These are phyloP conservation scores for Diplodia seriata DNA, from an alignment of 2,329 filamentous ascomycete genomes.

Conservation along the genomic window DNA sequence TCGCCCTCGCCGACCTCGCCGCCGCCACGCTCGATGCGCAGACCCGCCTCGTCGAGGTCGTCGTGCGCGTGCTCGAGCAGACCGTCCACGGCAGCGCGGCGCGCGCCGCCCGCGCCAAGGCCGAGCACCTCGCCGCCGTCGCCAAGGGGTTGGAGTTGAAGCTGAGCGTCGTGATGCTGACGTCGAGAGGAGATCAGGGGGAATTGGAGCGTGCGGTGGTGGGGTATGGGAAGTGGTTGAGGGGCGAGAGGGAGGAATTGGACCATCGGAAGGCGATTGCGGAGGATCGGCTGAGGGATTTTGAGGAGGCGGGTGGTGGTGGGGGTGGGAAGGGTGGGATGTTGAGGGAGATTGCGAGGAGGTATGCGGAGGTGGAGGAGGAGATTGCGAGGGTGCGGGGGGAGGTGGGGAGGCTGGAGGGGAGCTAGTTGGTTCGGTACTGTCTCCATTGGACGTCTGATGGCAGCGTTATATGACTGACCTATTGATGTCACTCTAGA, in stretches of 20 bases:
- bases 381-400: conserved; percentile 46
- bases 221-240: conserved; percentile 43
- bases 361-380: conserved; percentile 47
- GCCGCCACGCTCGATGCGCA: conserved; percentile 47
- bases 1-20: conserved; percentile 45
- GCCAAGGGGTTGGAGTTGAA: conserved; percentile 53
- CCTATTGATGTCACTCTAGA: not conserved
- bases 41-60: conserved; percentile 46
- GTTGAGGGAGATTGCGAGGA: conserved; percentile 49
- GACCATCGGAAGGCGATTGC: conserved; percentile 38
- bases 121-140: conserved; percentile 52
- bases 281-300: conserved; percentile 34
- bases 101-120: conserved; percentile 50
- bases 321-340: conserved; percentile 38
- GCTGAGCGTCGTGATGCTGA: conserved; percentile 42
- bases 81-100: conserved; percentile 55
- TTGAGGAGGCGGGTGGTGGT: conserved; percentile 43
- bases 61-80: conserved; percentile 55
- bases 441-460: not conserved
- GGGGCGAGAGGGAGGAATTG: conserved; percentile 41
- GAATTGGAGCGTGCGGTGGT: conserved; percentile 44
- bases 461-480: not conserved
- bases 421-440: not conserved
- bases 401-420: conserved; percentile 42
- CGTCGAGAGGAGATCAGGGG: conserved; percentile 37